Percentiles rank a stretch among this genome's conserved stretches.
Conservation (phyloP, 2,329 filamentous ascomycete genomes). For the Colletotrichum cereale region DNA sequence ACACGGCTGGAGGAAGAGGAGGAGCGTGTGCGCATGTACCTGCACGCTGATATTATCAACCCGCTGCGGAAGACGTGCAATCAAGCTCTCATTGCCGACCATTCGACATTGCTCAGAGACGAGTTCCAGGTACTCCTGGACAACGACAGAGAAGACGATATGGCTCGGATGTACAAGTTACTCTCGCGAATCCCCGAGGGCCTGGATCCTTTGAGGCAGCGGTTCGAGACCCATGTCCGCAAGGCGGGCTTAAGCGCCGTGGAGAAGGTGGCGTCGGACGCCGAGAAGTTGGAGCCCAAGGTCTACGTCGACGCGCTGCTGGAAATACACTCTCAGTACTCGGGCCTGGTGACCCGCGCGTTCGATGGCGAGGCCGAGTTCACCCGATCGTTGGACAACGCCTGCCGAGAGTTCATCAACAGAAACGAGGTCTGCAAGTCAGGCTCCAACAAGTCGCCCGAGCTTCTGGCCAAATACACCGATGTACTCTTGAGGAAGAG, state of each 20-base stretch:
- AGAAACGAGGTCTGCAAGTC: constrained; percentile 96
- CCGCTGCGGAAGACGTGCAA: constrained; percentile 90
- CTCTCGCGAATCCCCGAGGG: constrained; percentile 91
- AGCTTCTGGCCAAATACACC: constrained; percentile 94
- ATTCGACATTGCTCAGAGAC: constrained; percentile 87
- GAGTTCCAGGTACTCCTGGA: constrained; percentile 96
- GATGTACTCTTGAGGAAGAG: constrained; percentile 94
- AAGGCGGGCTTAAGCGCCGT: constrained; percentile 91
- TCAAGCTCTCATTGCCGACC: constrained; percentile 88
- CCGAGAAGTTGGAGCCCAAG: constrained; percentile 93
- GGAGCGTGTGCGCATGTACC: constrained; percentile 90
- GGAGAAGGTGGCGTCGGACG: constrained; percentile 86
- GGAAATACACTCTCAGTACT: constrained; percentile 94
- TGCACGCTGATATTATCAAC: constrained; percentile 89
- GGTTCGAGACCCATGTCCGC: constrained; percentile 92
- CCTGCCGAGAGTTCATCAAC: constrained; percentile 98
- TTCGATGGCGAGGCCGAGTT: constrained; percentile 98
- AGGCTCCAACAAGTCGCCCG: constrained; percentile 92
- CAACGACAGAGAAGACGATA: constrained; percentile 93
- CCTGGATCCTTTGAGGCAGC: constrained; percentile 85
- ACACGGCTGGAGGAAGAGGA: constrained; percentile 90
- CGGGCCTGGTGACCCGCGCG: constrained; percentile 88
- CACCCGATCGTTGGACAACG: constrained; percentile 94
- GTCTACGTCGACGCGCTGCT: constrained; percentile 95
- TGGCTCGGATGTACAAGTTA: constrained; percentile 95